Percentiles rank a stretch among this genome's conserved stretches.
Evolutionary conservation across 2,329 filamentous ascomycete genomes (phyloP).

Genomic region (Cordyceps sp.): DNA sequence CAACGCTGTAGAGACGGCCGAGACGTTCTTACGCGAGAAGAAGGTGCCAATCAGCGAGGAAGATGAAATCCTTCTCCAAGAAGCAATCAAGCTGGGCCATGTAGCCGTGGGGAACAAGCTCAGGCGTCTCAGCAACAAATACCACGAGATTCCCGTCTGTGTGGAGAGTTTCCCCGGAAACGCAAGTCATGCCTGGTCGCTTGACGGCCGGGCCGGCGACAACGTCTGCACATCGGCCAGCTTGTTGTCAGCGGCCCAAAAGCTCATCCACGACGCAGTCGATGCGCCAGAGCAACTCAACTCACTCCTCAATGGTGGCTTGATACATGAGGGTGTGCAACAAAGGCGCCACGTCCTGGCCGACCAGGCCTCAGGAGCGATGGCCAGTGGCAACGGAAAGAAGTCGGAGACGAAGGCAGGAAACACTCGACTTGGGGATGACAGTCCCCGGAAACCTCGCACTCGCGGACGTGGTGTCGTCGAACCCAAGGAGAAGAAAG

Average conservation of each 20-base stretch:
- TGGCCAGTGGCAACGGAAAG: constrained; percentile 4
- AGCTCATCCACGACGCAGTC: constrained; percentile 28
- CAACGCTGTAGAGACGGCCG: constrained; percentile 47
- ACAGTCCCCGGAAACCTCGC: constrained; percentile 16
- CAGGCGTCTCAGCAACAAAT: constrained; percentile 49
- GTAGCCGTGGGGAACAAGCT: constrained; percentile 40
- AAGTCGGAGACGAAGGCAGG: constrained; percentile 17
- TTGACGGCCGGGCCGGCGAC: constrained; percentile 36
- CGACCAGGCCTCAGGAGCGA: constrained; percentile 4
- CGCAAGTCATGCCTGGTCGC: constrained; percentile 48
- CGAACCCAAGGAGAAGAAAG: constrained; percentile 7
- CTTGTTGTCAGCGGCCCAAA: constrained; percentile 35
- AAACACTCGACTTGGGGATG: constrained; percentile 25
- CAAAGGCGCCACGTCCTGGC: constrained; percentile 17
- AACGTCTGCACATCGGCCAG: constrained; percentile 29
- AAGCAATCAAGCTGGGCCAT: constrained; percentile 51
- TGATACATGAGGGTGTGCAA: constrained; percentile 21
- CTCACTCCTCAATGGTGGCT: constrained; percentile 28
- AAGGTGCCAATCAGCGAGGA: constrained; percentile 38
- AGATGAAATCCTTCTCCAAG: constrained; percentile 42
- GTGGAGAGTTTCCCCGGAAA: constrained; percentile 49
- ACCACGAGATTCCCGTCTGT: constrained; percentile 65
- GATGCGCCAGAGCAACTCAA: constrained; percentile 26
- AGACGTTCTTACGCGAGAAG: constrained; percentile 48
- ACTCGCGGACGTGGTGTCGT: constrained; percentile 11